Conservation (phyloP, 495 filamentous ascomycete species). For the Xylaria palmicola region DNA sequence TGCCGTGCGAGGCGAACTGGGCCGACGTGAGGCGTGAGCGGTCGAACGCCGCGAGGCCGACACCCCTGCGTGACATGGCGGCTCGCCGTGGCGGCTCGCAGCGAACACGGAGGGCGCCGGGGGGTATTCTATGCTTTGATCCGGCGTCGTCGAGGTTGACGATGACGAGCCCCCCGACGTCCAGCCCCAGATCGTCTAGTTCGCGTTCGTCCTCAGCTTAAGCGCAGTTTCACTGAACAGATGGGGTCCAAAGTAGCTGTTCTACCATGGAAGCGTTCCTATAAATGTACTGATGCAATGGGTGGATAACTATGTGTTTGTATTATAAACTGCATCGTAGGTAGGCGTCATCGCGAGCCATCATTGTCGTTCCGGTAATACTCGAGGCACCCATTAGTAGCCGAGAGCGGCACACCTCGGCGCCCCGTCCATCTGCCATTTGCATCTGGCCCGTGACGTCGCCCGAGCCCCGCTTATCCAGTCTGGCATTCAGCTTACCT, state of each 20-base stretch:
- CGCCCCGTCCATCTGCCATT: no score
- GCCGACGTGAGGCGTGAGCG: constrained; percentile 75
- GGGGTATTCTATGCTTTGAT: no score
- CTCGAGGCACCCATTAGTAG: no score
- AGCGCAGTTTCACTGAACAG: neutral
- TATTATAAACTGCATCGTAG: neutral
- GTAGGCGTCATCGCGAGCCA: neutral
- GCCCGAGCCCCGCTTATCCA: no score
- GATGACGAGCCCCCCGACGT: neutral
- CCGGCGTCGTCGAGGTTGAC: no score
- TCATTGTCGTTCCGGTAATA: no score
- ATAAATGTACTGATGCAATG: neutral
- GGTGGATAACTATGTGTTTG: neutral
- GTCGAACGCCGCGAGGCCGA: constrained; percentile 89
- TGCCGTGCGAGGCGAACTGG: constrained; percentile 86
- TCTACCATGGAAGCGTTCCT: neutral
- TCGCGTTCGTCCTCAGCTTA: neutral
- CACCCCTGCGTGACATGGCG: constrained; percentile 64
- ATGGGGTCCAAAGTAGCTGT: neutral
- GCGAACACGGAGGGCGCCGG: no score
- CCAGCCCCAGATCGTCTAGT: neutral
- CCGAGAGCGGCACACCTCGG: no score
- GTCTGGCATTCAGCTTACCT: no score
- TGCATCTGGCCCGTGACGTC: no score
- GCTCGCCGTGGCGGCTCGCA: no score